Percentiles rank a stretch among this genome's conserved stretches.
Conservation (phyloP, 495 filamentous ascomycete genomes). For the Neurospora cerealis region DNA sequence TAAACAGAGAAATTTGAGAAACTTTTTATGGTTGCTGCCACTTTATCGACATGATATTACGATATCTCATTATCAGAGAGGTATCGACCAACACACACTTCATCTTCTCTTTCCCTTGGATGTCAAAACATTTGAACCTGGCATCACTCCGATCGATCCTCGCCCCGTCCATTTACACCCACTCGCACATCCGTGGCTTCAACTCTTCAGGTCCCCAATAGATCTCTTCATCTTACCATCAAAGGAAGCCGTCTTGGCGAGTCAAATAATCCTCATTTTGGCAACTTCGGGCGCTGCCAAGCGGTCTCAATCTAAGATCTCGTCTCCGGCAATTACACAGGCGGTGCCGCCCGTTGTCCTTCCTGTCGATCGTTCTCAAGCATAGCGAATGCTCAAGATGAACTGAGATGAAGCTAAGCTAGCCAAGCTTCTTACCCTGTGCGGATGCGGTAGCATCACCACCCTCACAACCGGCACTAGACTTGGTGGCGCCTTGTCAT, state of each 20-base stretch:
- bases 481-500: neutral
- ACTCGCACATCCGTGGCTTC: neutral
- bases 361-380: neutral
- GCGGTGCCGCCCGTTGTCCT: neutral
- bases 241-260: neutral
- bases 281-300: neutral
- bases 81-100: neutral
- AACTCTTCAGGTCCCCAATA: neutral
- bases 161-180: neutral
- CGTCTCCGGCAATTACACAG: neutral
- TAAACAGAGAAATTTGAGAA: neutral
- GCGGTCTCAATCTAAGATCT: neutral
- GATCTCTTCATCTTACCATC: neutral
- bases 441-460: neutral
- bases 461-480: neutral
- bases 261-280: neutral
- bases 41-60: neutral
- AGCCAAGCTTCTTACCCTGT: neutral
- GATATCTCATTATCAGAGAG: neutral
- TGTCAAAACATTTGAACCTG: neutral
- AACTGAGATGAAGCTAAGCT: neutral
- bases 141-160: neutral
- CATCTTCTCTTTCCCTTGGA: neutral
- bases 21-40: neutral
- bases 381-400: neutral